phyloP scores from a whole-genome alignment of 768 basidiomycete genomes.

The Tricholoma sp. region DNA sequence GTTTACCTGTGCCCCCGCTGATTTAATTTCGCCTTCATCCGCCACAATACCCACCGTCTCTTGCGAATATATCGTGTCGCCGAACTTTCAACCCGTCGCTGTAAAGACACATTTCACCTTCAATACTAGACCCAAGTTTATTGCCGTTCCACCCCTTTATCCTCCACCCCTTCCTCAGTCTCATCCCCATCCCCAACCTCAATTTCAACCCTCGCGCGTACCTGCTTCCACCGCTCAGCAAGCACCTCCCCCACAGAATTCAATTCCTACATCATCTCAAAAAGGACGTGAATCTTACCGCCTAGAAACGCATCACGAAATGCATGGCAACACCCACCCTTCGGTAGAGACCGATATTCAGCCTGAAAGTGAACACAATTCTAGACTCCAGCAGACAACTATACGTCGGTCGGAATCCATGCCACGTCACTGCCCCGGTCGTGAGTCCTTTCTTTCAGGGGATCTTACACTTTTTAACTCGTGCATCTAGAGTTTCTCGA shows the following conservation, averaged over 20 bases:
- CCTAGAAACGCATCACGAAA: not conserved
- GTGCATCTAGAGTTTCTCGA: not conserved
- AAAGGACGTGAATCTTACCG: not conserved
- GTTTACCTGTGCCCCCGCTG: constrained; percentile 9
- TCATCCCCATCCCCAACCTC: not conserved
- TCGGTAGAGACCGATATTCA: not conserved
- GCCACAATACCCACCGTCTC: not conserved
- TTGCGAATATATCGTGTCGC: not conserved
- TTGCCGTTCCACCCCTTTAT: not conserved
- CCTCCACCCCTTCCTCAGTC: not conserved
- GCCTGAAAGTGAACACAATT: not conserved
- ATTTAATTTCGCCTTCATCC: constrained; percentile 1
- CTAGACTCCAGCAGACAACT: not conserved
- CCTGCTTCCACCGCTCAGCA: too few species aligned
- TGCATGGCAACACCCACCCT: not conserved
- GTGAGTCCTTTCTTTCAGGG: not conserved
- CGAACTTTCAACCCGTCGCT: not conserved
- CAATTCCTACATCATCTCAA: not conserved
- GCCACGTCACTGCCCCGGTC: not conserved
- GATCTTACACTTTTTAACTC: not conserved
- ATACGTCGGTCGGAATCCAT: not conserved
- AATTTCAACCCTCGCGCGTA: not conserved
- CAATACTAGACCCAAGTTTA: not conserved
- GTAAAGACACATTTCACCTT: not conserved
- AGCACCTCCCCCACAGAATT: not conserved